Conservation (phyloP, 495 filamentous ascomycete species). For the Astrocystis sublimbata region DNA sequence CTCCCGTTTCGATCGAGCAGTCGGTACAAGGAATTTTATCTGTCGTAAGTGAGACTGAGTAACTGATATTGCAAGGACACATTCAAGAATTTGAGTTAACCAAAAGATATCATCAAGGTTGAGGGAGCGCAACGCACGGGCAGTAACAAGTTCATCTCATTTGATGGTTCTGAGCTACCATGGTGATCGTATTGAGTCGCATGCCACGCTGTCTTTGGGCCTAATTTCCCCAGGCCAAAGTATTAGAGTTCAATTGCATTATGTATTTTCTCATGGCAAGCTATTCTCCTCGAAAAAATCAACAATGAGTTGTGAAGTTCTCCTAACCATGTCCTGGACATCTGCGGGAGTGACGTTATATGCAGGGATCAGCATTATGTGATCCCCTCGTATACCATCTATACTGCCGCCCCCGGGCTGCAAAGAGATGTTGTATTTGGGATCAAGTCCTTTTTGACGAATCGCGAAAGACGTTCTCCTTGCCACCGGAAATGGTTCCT, state of each 20-base stretch:
- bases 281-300: background rate
- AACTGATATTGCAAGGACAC: background rate
- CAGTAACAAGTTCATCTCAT: background rate
- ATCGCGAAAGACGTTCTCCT: constrained; percentile 41
- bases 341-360: constrained; percentile 66
- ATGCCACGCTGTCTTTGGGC: too few relatives aligned
- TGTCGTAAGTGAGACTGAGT: background rate
- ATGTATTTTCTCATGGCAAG: background rate
- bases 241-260: too few relatives aligned
- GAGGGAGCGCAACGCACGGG: background rate
- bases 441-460: constrained; percentile 55
- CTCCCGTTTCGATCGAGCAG: background rate
- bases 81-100: background rate
- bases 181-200: background rate
- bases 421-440: constrained; percentile 70
- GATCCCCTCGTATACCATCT: constrained; percentile 61
- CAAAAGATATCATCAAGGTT: background rate
- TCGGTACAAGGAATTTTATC: background rate
- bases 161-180: background rate
- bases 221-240: too few relatives aligned
- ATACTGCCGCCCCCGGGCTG: constrained; percentile 66
- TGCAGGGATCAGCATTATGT: constrained; percentile 72
- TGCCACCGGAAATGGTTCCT: constrained; percentile 46
- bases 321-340: constrained; percentile 53
- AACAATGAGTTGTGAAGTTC: background rate